These are phyloP conservation scores for Wickerhamomyces queroliae DNA, from an alignment of 805 yeast species.

Conservation along the genomic window DNA sequence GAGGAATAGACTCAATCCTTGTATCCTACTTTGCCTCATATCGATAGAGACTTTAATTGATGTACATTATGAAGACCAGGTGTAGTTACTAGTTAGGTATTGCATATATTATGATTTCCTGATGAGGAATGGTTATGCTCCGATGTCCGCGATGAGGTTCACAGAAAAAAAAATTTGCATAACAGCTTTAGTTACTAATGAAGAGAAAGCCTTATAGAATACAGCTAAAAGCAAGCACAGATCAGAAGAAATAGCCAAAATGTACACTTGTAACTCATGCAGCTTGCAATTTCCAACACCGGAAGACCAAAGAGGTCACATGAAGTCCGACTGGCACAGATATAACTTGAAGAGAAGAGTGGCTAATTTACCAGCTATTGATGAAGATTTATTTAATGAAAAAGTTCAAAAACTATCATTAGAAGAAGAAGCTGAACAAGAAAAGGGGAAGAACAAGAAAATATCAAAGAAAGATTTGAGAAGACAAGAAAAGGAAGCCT, in stretches of 20 bases:
- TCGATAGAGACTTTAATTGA: no score
- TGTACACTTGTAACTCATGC: slow-evolving; percentile 84
- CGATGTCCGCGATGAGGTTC: slow-evolving; percentile 1
- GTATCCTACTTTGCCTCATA: no score
- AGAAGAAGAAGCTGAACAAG: slow-evolving; percentile 15
- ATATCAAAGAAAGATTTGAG: slow-evolving; percentile 36
- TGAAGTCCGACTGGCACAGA: slow-evolving; percentile 98
- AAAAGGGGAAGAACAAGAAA: slow-evolving; percentile 9
- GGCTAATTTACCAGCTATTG: slow-evolving; percentile 74
- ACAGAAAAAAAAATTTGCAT: neutral
- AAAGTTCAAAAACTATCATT: slow-evolving; percentile 40
- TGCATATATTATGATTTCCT: neutral
- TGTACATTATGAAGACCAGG: no score
- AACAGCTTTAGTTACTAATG: neutral
- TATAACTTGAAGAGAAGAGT: slow-evolving; percentile 93
- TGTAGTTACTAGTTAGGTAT: neutral
- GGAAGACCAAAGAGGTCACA: slow-evolving; percentile 79
- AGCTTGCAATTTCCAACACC: slow-evolving; percentile 70
- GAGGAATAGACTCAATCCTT: slow-evolving; percentile 21
- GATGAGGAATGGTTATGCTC: neutral
- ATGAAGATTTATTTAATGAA: slow-evolving; percentile 61
- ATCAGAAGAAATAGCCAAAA: neutral
- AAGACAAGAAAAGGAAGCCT: slow-evolving; percentile 35
- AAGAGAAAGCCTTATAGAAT: neutral
- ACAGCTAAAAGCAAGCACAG: neutral